Percentiles rank a stretch among this genome's conserved stretches.
Conservation (phyloP, 2,329 filamentous ascomycete species). For the Arthroderma sp. region DNA sequence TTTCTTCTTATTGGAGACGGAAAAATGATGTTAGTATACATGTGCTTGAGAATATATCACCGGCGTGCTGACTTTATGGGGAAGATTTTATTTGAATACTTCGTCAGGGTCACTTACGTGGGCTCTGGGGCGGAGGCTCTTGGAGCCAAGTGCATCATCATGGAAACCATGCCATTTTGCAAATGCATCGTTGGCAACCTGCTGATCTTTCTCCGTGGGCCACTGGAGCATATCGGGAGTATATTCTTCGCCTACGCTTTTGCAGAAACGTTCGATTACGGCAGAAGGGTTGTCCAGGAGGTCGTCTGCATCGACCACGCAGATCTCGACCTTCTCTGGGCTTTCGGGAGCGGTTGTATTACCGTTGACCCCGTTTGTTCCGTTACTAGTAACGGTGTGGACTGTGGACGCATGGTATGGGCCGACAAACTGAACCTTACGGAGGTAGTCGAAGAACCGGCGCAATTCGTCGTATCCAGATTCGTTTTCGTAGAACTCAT, state of each 20-base stretch:
- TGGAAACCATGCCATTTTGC: conserved; percentile 98
- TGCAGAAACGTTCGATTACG: conserved; percentile 68
- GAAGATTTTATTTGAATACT: neutral
- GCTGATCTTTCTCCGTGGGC: conserved; percentile 62
- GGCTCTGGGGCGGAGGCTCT: conserved; percentile 52
- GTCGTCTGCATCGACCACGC: conserved; percentile 87
- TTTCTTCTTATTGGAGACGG: conserved; percentile 18
- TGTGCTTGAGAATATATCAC: neutral
- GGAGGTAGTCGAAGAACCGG: conserved; percentile 73
- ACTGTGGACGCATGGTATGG: conserved; percentile 45
- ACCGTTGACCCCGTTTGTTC: conserved; percentile 16
- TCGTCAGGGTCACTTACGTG: conserved; percentile 27
- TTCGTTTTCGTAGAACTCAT: conserved; percentile 74
- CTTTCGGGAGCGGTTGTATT: conserved; percentile 1
- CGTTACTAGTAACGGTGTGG: conserved; percentile 22
- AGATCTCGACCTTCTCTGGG: conserved; percentile 48
- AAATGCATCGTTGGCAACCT: conserved; percentile 60
- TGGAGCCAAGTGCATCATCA: conserved; percentile 81
- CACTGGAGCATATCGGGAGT: conserved; percentile 68
- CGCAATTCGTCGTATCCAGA: conserved; percentile 85
- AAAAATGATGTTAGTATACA: neutral
- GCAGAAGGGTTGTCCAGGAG: conserved; percentile 71
- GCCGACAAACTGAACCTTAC: conserved; percentile 56
- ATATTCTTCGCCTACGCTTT: conserved; percentile 67
- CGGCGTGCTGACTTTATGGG: neutral